Conservation (phyloP, 148 eudicot genomes). For the Polygonum aviculare region DNA sequence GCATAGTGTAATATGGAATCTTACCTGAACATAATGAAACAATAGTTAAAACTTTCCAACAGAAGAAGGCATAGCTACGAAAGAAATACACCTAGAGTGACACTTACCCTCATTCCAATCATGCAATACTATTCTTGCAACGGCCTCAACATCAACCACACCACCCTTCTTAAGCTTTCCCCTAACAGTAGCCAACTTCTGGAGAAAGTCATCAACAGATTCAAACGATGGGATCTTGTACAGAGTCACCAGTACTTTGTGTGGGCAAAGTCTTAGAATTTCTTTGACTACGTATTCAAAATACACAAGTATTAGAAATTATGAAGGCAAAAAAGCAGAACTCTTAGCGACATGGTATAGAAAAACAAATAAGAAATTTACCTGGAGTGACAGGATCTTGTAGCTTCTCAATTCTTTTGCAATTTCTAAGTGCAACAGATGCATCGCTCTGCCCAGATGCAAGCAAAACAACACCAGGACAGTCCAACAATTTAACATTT, state of each 20-base stretch:
- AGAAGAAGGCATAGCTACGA: neutral
- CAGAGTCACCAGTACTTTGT: constrained; percentile 48
- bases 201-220: constrained; percentile 83
- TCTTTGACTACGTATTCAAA: constrained; percentile 52
- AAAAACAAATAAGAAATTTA: constrained; percentile 12
- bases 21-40: constrained; percentile 46
- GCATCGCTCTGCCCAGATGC: constrained; percentile 63
- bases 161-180: constrained; percentile 96
- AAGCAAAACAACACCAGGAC: constrained; percentile 98
- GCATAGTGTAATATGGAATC: constrained; percentile 89
- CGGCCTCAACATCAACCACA: constrained; percentile 64
- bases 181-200: constrained; percentile 72
- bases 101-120: constrained; percentile 94
- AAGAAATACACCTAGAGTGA: neutral
- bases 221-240: constrained; percentile 90
- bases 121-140: constrained; percentile 82
- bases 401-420: constrained; percentile 88
- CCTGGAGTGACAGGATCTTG: constrained; percentile 86
- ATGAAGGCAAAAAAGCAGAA: neutral
- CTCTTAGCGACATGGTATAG: neutral
- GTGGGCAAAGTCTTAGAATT: constrained; percentile 83
- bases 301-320: neutral
- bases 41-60: neutral
- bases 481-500: constrained; percentile 84
- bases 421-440: constrained; percentile 77